Conservation (phyloP, 805 yeast species). For the Sungouiella blattae region DNA sequence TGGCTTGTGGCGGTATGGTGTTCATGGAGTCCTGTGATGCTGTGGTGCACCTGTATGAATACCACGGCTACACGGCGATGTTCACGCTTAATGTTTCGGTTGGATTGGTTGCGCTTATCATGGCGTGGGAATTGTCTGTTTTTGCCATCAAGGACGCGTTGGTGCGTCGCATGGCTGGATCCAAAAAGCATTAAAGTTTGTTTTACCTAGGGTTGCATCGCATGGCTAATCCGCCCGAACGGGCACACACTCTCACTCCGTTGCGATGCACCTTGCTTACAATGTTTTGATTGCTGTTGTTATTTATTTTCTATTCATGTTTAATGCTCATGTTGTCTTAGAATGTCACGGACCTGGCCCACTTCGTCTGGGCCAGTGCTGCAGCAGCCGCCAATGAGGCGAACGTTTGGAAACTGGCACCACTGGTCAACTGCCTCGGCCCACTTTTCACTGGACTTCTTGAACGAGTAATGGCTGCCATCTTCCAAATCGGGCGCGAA, state of each 20-base stretch:
- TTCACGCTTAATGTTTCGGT: constrained; percentile 85
- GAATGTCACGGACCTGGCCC: constrained; percentile 1
- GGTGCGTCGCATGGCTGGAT: neutral
- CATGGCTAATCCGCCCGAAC: too few relatives aligned
- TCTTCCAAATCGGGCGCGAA: constrained; percentile 53
- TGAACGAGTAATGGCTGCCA: constrained; percentile 24
- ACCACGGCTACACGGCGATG: constrained; percentile 82
- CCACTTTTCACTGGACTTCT: constrained; percentile 30
- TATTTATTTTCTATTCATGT: neutral
- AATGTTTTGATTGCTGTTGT: too few relatives aligned
- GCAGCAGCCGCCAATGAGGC: constrained; percentile 72
- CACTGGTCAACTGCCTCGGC: constrained; percentile 36
- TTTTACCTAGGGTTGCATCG: too few relatives aligned
- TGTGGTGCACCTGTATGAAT: constrained; percentile 74
- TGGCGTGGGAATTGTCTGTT: constrained; percentile 84
- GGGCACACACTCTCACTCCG: too few relatives aligned
- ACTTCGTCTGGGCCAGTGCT: constrained; percentile 56
- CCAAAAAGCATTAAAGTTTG: too few relatives aligned
- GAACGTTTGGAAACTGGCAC: constrained; percentile 38
- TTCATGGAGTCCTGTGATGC: constrained; percentile 93
- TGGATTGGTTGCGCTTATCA: constrained; percentile 70
- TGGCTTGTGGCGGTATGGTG: constrained; percentile 84
- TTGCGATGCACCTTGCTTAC: too few relatives aligned
- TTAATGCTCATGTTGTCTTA: neutral
- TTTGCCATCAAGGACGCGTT: constrained; percentile 54